These are phyloP conservation scores for Thermoascus crustaceus DNA, from an alignment of 2,329 filamentous ascomycete genomes.

Conservation along the genomic window DNA sequence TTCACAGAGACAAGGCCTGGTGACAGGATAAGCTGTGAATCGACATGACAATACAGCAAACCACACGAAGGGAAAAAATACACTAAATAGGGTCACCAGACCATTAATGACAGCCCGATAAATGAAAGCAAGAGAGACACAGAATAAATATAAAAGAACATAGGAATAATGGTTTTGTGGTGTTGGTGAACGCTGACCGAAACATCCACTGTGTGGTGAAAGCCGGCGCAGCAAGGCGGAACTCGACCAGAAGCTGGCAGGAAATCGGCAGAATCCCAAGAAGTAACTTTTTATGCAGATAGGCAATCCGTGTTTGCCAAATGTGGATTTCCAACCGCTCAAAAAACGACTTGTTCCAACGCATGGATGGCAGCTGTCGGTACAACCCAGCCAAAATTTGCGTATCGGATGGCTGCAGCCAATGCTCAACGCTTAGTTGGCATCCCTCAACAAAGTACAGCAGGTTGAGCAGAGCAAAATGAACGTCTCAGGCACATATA, in stretches of 20 bases:
- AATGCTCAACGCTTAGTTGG: not conserved
- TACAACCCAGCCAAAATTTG: constrained; percentile 3
- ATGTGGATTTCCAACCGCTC: not conserved
- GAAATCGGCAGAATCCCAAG: not conserved
- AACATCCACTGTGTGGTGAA: not conserved
- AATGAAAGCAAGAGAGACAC: too few species aligned
- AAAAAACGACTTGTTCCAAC: not conserved
- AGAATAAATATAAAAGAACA: too few species aligned
- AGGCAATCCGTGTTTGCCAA: constrained; percentile 1
- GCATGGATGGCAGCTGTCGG: not conserved
- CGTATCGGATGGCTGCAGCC: constrained; percentile 2
- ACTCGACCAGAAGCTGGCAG: not conserved
- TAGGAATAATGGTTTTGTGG: too few species aligned
- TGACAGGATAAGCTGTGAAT: too few species aligned
- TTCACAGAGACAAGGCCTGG: too few species aligned
- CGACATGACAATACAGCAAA: too few species aligned
- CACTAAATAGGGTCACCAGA: too few species aligned
- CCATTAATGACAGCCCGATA: too few species aligned
- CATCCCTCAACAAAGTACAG: not conserved
- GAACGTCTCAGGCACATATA: not conserved
- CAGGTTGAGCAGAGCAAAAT: too few species aligned
- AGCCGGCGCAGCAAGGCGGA: not conserved
- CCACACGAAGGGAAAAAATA: too few species aligned
- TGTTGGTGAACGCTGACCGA: too few species aligned
- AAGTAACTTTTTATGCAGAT: constrained; percentile 1